Base-by-base conservation (phyloP, 139 green algal species). In the Closterium sp. region DNA sequence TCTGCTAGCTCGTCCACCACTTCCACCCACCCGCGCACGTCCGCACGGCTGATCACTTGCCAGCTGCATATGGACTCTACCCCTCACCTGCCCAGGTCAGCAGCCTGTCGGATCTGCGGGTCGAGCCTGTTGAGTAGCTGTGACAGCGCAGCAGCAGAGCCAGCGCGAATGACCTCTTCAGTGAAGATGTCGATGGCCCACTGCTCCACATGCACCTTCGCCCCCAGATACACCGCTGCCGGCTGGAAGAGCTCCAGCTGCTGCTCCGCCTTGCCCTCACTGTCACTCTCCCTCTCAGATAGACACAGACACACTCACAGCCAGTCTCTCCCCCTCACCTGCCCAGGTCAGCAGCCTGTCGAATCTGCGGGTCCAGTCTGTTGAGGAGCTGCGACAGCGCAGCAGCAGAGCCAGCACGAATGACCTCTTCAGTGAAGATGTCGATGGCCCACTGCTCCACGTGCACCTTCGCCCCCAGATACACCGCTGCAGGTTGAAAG, bases 371-470 rank as follows among this genome's bases (percentile, higher is more conserved):
- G 91, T 97, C 96, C 9, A 97, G 30, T 4, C 92, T 86, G 2
- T 95, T 94, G 31, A 97, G 90, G 70, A 98, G 94, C 93, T 97
- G 94, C 1, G 96, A 95, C 27, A 98, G 92, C 1, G 97, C 95
- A 7, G 97, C 96, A 27, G 95, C 96, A 7, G 92, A 87, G 24
- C 91, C 92, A 24, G 79, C 88, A 0, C 94, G 45, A 2, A 96
- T 87, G 28, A 96, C 70, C 90, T 95, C 97, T 94, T 99, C 98
- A 0, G 97, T 96, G 92, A 99, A 99, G 32, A 99, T 95, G 31
- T 97, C 94, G n/a, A 98, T 97, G 84, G 90, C 94, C 91, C 95
- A 95, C 22, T 95, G 87, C 13, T 94, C 62, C 9, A 95, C 10
- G 4, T 89, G 84, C 32, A 98, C 96, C 10, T 45, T 73, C 13